Conservation (phyloP, 257 asterid species). For the Paraleonurus japonicus region DNA sequence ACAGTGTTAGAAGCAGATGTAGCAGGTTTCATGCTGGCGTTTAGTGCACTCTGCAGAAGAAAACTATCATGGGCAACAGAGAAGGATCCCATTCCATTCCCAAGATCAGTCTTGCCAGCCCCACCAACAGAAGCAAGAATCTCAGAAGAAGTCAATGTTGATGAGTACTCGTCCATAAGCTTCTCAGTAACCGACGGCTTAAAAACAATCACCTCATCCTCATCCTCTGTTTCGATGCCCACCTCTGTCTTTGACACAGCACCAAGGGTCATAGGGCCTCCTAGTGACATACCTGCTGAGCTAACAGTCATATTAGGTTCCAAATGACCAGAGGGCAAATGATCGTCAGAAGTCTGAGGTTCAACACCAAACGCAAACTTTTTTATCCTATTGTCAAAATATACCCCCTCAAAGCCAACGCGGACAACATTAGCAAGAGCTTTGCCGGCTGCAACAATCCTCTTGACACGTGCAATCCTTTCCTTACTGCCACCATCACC, state of each 20-base stretch:
- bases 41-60: constrained; percentile 38
- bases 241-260: constrained; percentile 36
- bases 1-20: constrained; percentile 18
- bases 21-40: constrained; percentile 37
- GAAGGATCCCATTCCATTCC: constrained; percentile 35
- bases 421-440: constrained; percentile 67
- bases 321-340: constrained; percentile 26
- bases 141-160: constrained; percentile 33
- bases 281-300: constrained; percentile 31
- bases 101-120: constrained; percentile 34
- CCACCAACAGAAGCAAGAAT: constrained; percentile 34
- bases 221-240: constrained; percentile 60
- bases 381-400: constrained; percentile 58
- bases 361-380: constrained; percentile 68
- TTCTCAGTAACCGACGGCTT: constrained; percentile 72
- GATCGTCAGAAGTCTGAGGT: constrained; percentile 58
- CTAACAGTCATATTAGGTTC: constrained; percentile 35
- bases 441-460: constrained; percentile 93
- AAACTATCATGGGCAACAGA: constrained; percentile 46
- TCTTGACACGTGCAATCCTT: constrained; percentile 60
- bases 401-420: constrained; percentile 62
- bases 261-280: constrained; percentile 27
- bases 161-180: constrained; percentile 42
- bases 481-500: constrained; percentile 60
- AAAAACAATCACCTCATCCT: constrained; percentile 89